Conservation (phyloP, 768 basidiomycete genomes). For the Xerocomellus amylosporus region DNA sequence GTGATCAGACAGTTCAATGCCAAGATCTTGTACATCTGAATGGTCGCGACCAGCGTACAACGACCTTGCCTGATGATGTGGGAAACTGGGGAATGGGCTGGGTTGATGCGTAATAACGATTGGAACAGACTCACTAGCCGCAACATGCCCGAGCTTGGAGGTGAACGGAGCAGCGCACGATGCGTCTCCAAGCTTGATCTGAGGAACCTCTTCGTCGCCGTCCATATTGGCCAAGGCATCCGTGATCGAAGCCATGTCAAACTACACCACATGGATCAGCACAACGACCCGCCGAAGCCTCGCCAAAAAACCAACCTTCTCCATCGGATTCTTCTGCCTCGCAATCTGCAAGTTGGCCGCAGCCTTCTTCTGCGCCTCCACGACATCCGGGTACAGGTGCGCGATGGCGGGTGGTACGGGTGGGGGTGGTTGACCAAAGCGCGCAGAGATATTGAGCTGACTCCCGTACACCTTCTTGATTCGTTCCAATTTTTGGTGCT, state of each 20-base stretch:
- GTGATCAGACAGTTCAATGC: conserved; percentile 97
- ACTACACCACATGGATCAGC: conserved; percentile 43
- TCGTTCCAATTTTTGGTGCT: conserved; percentile 84
- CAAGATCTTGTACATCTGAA: conserved; percentile 99
- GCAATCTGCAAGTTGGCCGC: conserved; percentile 62
- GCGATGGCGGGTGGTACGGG: conserved; percentile 88
- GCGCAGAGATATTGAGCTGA: conserved; percentile 83
- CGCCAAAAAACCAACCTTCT: conserved; percentile 59
- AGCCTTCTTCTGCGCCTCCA: conserved; percentile 83
- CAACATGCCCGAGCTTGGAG: conserved; percentile 95
- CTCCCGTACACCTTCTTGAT: conserved; percentile 97
- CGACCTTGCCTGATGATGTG: conserved; percentile 98
- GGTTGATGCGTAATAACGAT: not conserved
- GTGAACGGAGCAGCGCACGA: conserved; percentile 99
- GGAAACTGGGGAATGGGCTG: conserved; percentile 55
- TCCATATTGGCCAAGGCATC: conserved; percentile 91
- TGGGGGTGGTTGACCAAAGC: conserved; percentile 93
- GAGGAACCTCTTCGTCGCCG: conserved; percentile 90
- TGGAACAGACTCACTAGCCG: conserved; percentile 68
- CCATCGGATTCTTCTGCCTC: conserved; percentile 82
- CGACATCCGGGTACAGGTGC: conserved; percentile 85
- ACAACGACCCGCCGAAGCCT: not conserved
- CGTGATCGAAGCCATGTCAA: conserved; percentile 75
- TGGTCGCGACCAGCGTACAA: conserved; percentile 96
- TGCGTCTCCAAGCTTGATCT: conserved; percentile 99